Evolutionary conservation across 768 basidiomycete genomes (phyloP).

Genomic region (Cystobasidium onofrii): DNA sequence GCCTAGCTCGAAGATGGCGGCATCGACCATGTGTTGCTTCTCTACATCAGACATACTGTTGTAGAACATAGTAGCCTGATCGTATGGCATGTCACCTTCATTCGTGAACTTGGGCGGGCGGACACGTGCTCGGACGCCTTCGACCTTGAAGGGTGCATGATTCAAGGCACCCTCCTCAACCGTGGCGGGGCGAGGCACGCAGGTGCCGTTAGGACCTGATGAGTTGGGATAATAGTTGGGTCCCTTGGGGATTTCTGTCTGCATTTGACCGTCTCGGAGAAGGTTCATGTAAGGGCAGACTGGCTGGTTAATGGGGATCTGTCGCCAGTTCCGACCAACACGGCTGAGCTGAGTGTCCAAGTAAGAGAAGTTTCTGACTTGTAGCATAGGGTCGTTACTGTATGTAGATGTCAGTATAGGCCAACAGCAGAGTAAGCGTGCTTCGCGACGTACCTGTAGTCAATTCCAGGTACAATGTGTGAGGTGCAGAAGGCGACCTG

Average conservation of each 20-base stretch:
- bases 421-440: too few species aligned
- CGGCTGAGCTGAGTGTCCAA: slow-evolving; percentile 75
- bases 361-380: slow-evolving; percentile 78
- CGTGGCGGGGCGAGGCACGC: slow-evolving; percentile 41
- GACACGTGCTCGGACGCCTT: slow-evolving; percentile 53
- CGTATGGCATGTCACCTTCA: slow-evolving; percentile 57
- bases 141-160: slow-evolving; percentile 39
- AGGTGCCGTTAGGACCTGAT: slow-evolving; percentile 53
- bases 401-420: slow-evolving; percentile 60
- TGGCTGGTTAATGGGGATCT: slow-evolving; percentile 73
- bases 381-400: slow-evolving; percentile 69
- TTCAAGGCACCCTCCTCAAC: slow-evolving; percentile 24
- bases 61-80: slow-evolving; percentile 64
- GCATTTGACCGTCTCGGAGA: slow-evolving; percentile 56
- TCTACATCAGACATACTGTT: slow-evolving; percentile 67
- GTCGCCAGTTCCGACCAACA: slow-evolving; percentile 56
- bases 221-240: slow-evolving; percentile 67
- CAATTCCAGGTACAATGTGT: slow-evolving; percentile 51
- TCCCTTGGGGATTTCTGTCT: slow-evolving; percentile 26
- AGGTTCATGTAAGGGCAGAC: slow-evolving; percentile 63
- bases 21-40: slow-evolving; percentile 61
- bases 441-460: slow-evolving; percentile 47
- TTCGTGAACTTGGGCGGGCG: slow-evolving; percentile 52
- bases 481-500: slow-evolving; percentile 80
- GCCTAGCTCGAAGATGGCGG: slow-evolving; percentile 72